These are phyloP conservation scores for Fusarium sacchari DNA, from an alignment of 2,329 filamentous ascomycete species.

Conservation along the genomic window DNA sequence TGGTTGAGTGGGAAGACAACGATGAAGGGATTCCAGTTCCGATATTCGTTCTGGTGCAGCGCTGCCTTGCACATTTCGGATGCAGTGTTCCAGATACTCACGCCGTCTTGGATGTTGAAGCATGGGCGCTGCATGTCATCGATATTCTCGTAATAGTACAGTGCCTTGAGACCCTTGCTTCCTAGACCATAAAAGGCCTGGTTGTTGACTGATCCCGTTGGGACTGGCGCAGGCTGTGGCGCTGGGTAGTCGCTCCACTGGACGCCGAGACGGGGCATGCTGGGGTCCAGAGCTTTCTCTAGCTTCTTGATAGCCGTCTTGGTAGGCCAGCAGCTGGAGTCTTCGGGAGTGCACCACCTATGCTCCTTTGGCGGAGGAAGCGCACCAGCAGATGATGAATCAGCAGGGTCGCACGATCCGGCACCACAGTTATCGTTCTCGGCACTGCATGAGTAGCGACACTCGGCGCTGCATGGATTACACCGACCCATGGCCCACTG, in stretches of 20 bases:
- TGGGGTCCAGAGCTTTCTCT: background rate
- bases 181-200: background rate
- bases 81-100: background rate
- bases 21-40: background rate
- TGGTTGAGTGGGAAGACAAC: constrained; percentile 1
- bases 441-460: background rate
- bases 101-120: background rate
- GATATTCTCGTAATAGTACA: background rate
- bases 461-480: background rate
- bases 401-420: background rate
- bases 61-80: constrained; percentile 2
- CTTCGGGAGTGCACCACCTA: background rate
- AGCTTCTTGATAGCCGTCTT: background rate
- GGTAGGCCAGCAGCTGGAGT: background rate
- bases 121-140: background rate
- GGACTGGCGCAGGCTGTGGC: background rate
- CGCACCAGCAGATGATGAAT: background rate
- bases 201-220: background rate
- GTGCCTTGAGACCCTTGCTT: background rate
- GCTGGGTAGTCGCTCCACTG: background rate
- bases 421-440: background rate
- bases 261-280: background rate
- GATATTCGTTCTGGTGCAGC: background rate
- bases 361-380: rapidly evolving
- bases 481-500: background rate